Evolutionary conservation across 2,329 filamentous ascomycete species (phyloP), one percentile per base, ranked within the genome.

Genomic region (Colletotrichum sp.): DNA sequence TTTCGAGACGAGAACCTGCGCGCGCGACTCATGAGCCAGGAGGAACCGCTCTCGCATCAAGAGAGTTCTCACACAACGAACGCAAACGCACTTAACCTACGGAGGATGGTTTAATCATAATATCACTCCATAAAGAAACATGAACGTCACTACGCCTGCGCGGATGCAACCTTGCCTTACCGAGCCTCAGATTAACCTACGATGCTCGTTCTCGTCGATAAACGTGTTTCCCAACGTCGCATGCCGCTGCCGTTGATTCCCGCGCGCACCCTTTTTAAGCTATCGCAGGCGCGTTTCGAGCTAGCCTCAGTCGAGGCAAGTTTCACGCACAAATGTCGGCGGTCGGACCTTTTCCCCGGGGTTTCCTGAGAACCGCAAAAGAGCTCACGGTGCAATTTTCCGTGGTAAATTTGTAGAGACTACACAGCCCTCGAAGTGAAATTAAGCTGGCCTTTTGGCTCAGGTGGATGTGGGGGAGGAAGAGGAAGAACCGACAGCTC

Each of bases 271-370:
- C 25, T 32, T n/a, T 43, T 43, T 61, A 27, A 72, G 55, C 69
- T 71, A 72, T 48, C 39, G 55, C 58, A 22, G 69, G 56, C 39
- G 39, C 62, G 69, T 72, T 75, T 67, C 69, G 73, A 72, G 73
- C 73, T 62, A 75, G 62, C 69, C 69, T 66, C 39, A 32, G 55
- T 67, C 69, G 55, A 64, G 73, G 73, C 43, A 64, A 15, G 73
- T 75, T 75, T 75, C 62, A 67, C 22, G 72, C 62, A 67, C 16
- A 32, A 62, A 18, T 10, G 28, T 34, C 30, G n/a, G 62, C 28
- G 62, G 32, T 67, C 32, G 52, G 70, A 58, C 64, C 30, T 48
- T 66, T 66, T 56, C n/a, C 67, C 68, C 32, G 22, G 56, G 36
- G 39, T 70, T 32, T 58, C 30, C 60, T 8, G 12, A 13, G 43